A percentile compares a stretch with the other conserved stretches of the same genome.
phyloP scores from a whole-genome alignment of 768 basidiomycete species.

The Termitomyces sp. region DNA sequence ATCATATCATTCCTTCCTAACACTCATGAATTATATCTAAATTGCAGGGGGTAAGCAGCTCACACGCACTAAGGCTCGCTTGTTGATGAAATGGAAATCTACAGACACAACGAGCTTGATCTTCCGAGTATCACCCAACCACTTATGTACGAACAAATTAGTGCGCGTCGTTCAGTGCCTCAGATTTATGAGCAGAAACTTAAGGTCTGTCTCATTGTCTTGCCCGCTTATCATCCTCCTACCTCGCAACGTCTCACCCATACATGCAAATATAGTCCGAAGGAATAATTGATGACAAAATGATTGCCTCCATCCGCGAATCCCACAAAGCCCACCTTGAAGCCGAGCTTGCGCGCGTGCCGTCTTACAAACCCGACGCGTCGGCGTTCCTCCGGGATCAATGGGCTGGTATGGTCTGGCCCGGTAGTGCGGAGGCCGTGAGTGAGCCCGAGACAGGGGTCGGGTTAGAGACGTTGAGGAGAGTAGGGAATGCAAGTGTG shows the following conservation, averaged over 20 bases:
- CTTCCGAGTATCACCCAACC: slow-evolving; percentile 85
- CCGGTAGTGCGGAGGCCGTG: slow-evolving; percentile 46
- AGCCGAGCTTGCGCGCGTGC: slow-evolving; percentile 44
- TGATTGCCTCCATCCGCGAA: slow-evolving; percentile 44
- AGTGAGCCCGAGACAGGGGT: slow-evolving; percentile 68
- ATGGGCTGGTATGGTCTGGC: slow-evolving; percentile 67
- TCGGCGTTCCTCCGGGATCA: slow-evolving; percentile 59
- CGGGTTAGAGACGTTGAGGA: slow-evolving; percentile 37
- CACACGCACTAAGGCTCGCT: neutral
- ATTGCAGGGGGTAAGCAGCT: slow-evolving; percentile 32
- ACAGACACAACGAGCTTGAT: slow-evolving; percentile 85
- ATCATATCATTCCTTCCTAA: neutral
- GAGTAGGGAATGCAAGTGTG: slow-evolving; percentile 68
- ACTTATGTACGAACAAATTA: slow-evolving; percentile 87
- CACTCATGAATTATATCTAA: neutral
- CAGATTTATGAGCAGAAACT: slow-evolving; percentile 77
- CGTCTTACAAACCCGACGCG: slow-evolving; percentile 41
- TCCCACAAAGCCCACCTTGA: slow-evolving; percentile 63
- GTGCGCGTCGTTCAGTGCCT: slow-evolving; percentile 70
- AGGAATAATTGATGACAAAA: slow-evolving; percentile 43
- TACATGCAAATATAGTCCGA: slow-evolving; percentile 30
- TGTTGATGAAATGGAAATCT: neutral
- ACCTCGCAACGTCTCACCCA: neutral
- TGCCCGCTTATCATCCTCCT: neutral
- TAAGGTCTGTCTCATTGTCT: slow-evolving; percentile 39